phyloP scores from a whole-genome alignment of 1,284 basidiomycete genomes.

The Trichosporon inkin region DNA sequence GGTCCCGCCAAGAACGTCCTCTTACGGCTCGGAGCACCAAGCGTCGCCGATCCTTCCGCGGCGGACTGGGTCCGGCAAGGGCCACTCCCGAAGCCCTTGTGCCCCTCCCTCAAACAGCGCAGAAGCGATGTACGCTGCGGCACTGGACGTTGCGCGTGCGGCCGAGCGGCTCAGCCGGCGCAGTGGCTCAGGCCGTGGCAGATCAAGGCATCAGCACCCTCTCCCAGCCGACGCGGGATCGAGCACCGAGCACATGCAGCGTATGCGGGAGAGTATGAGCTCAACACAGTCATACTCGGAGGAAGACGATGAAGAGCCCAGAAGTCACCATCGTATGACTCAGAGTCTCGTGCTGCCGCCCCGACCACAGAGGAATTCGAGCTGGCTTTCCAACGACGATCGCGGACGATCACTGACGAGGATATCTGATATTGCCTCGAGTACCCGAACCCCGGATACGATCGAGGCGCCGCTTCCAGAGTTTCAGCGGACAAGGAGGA shows the following conservation, averaged over 20 bases:
- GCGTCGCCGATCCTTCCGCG: slow-evolving; percentile 11
- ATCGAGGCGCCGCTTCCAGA: slow-evolving; percentile 22
- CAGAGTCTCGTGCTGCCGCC: slow-evolving; percentile 16
- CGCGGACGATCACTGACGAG: slow-evolving; percentile 18
- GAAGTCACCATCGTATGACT: slow-evolving; percentile 16
- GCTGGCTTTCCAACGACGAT: slow-evolving; percentile 12
- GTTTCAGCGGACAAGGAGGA: slow-evolving; percentile 5
- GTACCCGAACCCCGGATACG: slow-evolving; percentile 13
- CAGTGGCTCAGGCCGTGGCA: slow-evolving; percentile 14
- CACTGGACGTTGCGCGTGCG: slow-evolving; percentile 48
- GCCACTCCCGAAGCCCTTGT: neutral
- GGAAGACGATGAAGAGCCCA: slow-evolving; percentile 14
- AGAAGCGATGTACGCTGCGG: slow-evolving; percentile 45
- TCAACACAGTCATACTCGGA: slow-evolving; percentile 3
- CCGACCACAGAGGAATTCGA: neutral
- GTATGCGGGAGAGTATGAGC: slow-evolving; percentile 1
- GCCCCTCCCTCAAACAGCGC: slow-evolving; percentile 28
- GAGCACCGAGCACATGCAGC: slow-evolving; percentile 7
- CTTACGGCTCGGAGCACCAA: neutral
- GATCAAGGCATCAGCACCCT: slow-evolving; percentile 10
- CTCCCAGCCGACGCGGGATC: neutral
- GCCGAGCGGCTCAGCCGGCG: slow-evolving; percentile 43
- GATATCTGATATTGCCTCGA: slow-evolving; percentile 3
- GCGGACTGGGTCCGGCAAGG: neutral
- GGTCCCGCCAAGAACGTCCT: slow-evolving; percentile 3